Evolutionary conservation across 164 flowering plant genomes (phyloP).

Genomic region (Taxillus chinensis): DNA sequence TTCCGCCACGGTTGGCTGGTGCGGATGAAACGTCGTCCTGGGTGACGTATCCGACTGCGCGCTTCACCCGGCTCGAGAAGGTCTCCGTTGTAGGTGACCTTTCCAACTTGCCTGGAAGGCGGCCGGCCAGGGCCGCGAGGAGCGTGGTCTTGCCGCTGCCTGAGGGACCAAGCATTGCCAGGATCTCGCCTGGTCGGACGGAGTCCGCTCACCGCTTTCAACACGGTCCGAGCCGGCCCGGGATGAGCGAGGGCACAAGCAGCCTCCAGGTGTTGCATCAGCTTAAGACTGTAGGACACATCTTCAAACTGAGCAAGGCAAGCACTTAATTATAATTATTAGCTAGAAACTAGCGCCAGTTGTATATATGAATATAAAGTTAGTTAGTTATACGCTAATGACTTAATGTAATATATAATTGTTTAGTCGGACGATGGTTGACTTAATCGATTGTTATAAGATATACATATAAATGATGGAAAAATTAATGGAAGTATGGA

Average conservation of each 20-base stretch:
- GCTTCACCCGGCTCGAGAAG: conserved; percentile 50
- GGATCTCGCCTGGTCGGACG: conserved; percentile 70
- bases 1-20: conserved; percentile 74
- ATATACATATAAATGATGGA: neutral
- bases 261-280: conserved; percentile 2
- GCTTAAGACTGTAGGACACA: conserved; percentile 37
- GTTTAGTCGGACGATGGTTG: neutral
- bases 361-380: neutral
- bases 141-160: conserved; percentile 95
- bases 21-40: conserved; percentile 92
- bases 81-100: conserved; percentile 54
- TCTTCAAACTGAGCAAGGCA: conserved; percentile 59
- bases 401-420: neutral
- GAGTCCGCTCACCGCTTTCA: conserved; percentile 58
- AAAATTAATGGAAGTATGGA: neutral
- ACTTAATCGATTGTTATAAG: neutral
- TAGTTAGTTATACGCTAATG: neutral
- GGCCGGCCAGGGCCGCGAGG: conserved; percentile 64
- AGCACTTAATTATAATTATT: neutral
- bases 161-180: conserved; percentile 93
- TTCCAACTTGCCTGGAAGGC: conserved; percentile 64
- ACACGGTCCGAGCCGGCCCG: conserved; percentile 29
- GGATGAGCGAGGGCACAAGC: conserved; percentile 26
- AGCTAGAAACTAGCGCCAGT: no score
- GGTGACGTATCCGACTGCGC: conserved; percentile 65